phyloP scores from a whole-genome alignment of 768 basidiomycete genomes.

The Brasilioporus rufonigricans region DNA sequence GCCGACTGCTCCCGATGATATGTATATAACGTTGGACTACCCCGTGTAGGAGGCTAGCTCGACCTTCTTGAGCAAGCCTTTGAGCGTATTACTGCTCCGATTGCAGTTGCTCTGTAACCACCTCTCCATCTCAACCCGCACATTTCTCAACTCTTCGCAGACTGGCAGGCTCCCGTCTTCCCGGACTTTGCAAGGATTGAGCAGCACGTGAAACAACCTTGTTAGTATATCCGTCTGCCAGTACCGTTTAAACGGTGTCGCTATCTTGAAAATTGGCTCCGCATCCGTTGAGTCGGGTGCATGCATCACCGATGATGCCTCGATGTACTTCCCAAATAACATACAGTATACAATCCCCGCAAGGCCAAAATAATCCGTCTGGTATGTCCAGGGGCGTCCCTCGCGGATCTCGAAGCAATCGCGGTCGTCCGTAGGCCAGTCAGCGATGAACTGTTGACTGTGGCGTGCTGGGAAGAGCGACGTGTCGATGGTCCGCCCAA shows the following conservation, averaged over 20 bases:
- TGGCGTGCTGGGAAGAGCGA: conserved; percentile 63
- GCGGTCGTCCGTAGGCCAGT: conserved; percentile 85
- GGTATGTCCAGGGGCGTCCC: conserved; percentile 84
- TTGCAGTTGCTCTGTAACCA: conserved; percentile 90
- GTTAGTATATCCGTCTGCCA: conserved; percentile 93
- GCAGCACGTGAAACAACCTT: conserved; percentile 75
- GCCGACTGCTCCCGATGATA: not conserved
- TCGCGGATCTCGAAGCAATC: conserved; percentile 93
- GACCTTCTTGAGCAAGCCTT: conserved; percentile 80
- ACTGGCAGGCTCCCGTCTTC: conserved; percentile 67
- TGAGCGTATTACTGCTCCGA: conserved; percentile 76
- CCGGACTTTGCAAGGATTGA: conserved; percentile 73
- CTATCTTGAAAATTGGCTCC: conserved; percentile 54
- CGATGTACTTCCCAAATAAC: conserved; percentile 96
- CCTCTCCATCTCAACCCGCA: conserved; percentile 80
- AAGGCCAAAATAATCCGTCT: conserved; percentile 96
- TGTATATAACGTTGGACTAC: conserved; percentile 4
- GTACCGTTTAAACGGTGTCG: conserved; percentile 85
- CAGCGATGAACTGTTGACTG: conserved; percentile 77
- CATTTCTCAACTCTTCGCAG: conserved; percentile 55
- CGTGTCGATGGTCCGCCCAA: conserved; percentile 92
- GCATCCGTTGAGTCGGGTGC: conserved; percentile 33
- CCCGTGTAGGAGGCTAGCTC: conserved; percentile 48
- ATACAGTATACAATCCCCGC: conserved; percentile 93
- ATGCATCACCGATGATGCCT: conserved; percentile 54